Conservation (phyloP, 139 green algal species). For the Klebsormidium nitens region DNA sequence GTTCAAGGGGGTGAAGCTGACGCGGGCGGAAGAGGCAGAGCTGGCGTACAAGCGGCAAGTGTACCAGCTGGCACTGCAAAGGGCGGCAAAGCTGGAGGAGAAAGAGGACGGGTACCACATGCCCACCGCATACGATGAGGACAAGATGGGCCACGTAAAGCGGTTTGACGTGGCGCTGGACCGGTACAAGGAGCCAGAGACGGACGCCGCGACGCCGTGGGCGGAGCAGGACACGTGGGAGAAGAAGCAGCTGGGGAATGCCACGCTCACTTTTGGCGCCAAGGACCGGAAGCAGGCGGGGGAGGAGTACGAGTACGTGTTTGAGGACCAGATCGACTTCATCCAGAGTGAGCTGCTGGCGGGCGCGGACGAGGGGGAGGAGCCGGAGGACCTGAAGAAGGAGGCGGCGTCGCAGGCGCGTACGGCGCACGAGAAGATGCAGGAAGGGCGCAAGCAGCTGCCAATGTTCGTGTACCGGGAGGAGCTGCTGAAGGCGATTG, state of each 20-base stretch:
- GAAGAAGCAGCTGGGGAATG: constrained; percentile 72
- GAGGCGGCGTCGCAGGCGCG: constrained; percentile 43
- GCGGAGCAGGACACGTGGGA: constrained; percentile 90
- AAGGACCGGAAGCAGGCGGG: constrained; percentile 34
- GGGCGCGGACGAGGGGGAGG: constrained; percentile 5
- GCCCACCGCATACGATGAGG: constrained; percentile 77
- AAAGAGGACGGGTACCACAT: constrained; percentile 72
- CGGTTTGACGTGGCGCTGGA: constrained; percentile 62
- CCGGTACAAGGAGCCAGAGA: constrained; percentile 59
- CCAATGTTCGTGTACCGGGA: constrained; percentile 80
- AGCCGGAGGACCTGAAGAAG: constrained; percentile 42
- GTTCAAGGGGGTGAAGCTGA: constrained; percentile 63
- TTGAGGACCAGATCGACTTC: constrained; percentile 96
- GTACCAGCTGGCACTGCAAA: constrained; percentile 60
- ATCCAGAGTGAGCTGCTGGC: constrained; percentile 53
- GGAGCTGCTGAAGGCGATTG: constrained; percentile 70
- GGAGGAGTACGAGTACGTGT: constrained; percentile 78
- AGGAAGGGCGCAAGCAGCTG: constrained; percentile 62
- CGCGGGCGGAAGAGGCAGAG: constrained; percentile 74
- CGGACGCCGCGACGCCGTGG: constrained; percentile 45
- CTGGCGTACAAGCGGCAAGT: constrained; percentile 70
- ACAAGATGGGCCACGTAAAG: constrained; percentile 41
- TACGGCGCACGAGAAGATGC: constrained; percentile 66
- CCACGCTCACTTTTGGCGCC: constrained; percentile 47
- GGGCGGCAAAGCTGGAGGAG: constrained; percentile 51